Base-by-base conservation (phyloP, 495 filamentous ascomycete species). In the Podospora pseudopauciseta region DNA sequence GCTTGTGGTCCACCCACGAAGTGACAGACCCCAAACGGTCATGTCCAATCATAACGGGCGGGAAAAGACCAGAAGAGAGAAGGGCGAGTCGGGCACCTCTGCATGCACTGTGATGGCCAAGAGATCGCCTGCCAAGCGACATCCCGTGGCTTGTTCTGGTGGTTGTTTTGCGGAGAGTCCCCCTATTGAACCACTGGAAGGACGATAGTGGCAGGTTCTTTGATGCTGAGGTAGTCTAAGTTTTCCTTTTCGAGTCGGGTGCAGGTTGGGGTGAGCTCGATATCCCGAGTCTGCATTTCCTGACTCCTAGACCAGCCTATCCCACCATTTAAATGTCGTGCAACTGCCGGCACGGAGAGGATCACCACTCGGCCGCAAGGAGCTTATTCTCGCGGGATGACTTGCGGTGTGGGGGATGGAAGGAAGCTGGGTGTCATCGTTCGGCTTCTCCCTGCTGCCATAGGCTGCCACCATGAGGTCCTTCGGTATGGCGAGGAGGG, bases 21-120 rank as follows among this genome's bases (percentile, higher is more conserved):
- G 30, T 61, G 16, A n/a, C 26, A 61, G 7, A 27, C 19, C 26
- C 3, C 16, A 65, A 69, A 63, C 63, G 27, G 67, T 30, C 58
- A 53, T 16, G 28, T 28, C 67, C 64, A 65, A 66, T 69, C 67
- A 69, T 44, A 56, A 26, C 13, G 9, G 18, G 5, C 39, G 2
- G 26, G 30, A 30, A 23, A 68, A 20, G 15, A 20, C n/a, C 19
- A 27, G 19, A 44, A 7, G 9, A 60, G 28, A 64, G 19, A 27
- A 15, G 59, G 16, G 32, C 5, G 56, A 61, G 27, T 58, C 28
- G 23, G 54, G 67, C 60, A 59, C 62, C 59, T 64, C 54, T 28
- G 26, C 26, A 55, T 44, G 63, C 27, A 32, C 61, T 27, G 19
- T 32, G n/a, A 63, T 61, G 57, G 67, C 58, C 44, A 57, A 59